Evolutionary conservation across 2,329 filamentous ascomycete genomes (phyloP).

Genomic region (Gaeumannomyces tritici): DNA sequence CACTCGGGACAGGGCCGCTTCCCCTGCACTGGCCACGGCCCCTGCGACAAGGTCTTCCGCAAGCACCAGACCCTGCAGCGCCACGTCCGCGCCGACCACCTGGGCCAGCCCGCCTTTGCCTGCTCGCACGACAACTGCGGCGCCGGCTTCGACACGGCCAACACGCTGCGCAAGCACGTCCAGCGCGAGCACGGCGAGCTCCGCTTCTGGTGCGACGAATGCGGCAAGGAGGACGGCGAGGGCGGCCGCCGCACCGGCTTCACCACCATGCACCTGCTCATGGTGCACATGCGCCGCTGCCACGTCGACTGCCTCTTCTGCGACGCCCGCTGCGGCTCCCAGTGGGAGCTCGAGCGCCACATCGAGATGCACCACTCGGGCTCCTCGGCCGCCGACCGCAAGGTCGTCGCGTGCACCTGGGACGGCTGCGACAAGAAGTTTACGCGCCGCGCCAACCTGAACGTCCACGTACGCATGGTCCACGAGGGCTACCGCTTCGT

Average conservation of each 20-base stretch:
- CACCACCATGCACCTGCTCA: constrained; percentile 59
- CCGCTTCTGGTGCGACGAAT: constrained; percentile 71
- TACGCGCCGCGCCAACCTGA: constrained; percentile 75
- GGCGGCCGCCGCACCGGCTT: constrained; percentile 42
- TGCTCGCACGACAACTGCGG: constrained; percentile 55
- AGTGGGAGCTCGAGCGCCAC: constrained; percentile 63
- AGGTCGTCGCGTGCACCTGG: constrained; percentile 56
- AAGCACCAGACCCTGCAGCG: constrained; percentile 80
- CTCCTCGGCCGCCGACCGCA: constrained; percentile 50
- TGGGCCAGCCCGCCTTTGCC: constrained; percentile 59
- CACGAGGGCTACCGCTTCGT: constrained; percentile 71
- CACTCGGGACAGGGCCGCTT: constrained; percentile 72
- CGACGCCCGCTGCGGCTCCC: constrained; percentile 54
- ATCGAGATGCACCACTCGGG: constrained; percentile 68
- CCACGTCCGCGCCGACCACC: constrained; percentile 69
- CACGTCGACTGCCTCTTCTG: constrained; percentile 75
- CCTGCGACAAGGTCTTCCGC: constrained; percentile 70
- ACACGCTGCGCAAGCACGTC: constrained; percentile 62
- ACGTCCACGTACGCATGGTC: constrained; percentile 65
- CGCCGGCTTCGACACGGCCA: constrained; percentile 63
- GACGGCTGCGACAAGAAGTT: constrained; percentile 66
- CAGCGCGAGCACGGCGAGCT: constrained; percentile 59
- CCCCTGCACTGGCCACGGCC: constrained; percentile 58
- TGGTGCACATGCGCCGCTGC: constrained; percentile 60
- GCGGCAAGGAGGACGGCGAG: constrained; percentile 28